Evolutionary conservation across 1,284 basidiomycete species (phyloP), one percentile per base, ranked within the genome.

Genomic region (Lentinula novae-zelandiae): DNA sequence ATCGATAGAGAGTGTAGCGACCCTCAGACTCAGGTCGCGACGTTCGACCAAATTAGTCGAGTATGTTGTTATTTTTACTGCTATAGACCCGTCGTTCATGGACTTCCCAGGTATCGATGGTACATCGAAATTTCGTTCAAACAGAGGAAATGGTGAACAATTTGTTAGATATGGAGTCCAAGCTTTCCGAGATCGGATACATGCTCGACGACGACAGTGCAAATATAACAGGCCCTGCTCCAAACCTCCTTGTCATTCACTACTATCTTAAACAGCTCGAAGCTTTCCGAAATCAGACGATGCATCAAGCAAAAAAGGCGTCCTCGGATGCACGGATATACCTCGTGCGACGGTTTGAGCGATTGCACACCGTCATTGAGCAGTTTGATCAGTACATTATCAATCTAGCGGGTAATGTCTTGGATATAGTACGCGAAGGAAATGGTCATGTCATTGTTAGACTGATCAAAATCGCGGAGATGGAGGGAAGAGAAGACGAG

Each of bases 81-180:
- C 33, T 15, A 27, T 57, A 20, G 9, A 22, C 53, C 42, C 60
- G 40, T 27, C 62, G 36, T 61, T 31, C 57, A 55, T 58, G 46
- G 53, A 34, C 58, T 53, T 9, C 44, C 6, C 60, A 96, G 91
- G 94, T 98, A 5, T 98, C 96, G 17, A 89, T 92, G 77, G 92
- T 98, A 1, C 96, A 99, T 72, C 84, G 96, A 12, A 96, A 97
- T 71, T 96, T 99, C 70, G 88, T 94, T 61, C 92, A 93, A 66
- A 98, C 96, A 2, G 92, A 96, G 69, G 94, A 95, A 67, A 97
- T 97, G 86, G 92, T 98, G 60, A 88, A 90, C 64, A 95, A 96
- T 71, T 83, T 99, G 38, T 81, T 93, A 39, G 89, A 90, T 62
- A 96, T 99, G 90, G 89, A 90, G 65, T 80, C 86, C 15, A 91